These are phyloP conservation scores for Suillus lakei DNA, from an alignment of 768 basidiomycete species.

Conservation along the genomic window DNA sequence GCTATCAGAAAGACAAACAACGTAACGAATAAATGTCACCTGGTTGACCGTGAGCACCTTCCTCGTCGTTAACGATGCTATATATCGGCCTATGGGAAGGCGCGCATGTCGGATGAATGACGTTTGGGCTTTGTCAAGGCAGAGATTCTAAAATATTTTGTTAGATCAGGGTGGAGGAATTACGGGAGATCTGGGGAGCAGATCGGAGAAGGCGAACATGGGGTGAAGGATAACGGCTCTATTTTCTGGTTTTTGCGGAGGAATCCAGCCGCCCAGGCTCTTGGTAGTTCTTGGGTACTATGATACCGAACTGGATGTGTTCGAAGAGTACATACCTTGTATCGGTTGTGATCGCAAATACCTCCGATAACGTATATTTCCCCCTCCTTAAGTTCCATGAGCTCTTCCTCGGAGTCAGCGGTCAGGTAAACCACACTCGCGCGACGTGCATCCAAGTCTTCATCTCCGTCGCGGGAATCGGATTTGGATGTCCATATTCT, in stretches of 20 bases:
- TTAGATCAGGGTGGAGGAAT: conserved; percentile 18
- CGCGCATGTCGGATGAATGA: conserved; percentile 83
- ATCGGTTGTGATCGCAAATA: conserved; percentile 94
- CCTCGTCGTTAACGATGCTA: conserved; percentile 82
- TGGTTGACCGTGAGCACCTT: conserved; percentile 99
- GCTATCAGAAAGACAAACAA: conserved; percentile 7
- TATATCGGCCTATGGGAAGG: conserved; percentile 92
- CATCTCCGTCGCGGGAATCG: conserved; percentile 2
- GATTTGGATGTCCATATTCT: conserved; percentile 56
- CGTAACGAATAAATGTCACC: conserved; percentile 35
- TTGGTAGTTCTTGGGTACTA: conserved; percentile 10
- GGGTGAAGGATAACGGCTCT: neutral
- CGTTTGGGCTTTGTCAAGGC: conserved; percentile 80
- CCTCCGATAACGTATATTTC: conserved; percentile 96
- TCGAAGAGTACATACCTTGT: conserved; percentile 68
- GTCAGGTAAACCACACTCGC: conserved; percentile 87
- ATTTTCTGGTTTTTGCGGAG: neutral
- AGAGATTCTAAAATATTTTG: conserved; percentile 68
- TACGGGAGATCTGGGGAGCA: conserved; percentile 7
- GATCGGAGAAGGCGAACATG: neutral
- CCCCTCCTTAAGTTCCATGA: conserved; percentile 79
- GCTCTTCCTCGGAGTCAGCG: conserved; percentile 88
- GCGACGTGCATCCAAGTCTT: conserved; percentile 34
- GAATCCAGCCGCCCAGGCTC: neutral
- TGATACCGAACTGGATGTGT: neutral